A percentile compares a stretch with the other conserved stretches of the same genome.
These are phyloP conservation scores for Arctostaphylos glauca DNA, from an alignment of 148 eudicot genomes.

Conservation along the genomic window DNA sequence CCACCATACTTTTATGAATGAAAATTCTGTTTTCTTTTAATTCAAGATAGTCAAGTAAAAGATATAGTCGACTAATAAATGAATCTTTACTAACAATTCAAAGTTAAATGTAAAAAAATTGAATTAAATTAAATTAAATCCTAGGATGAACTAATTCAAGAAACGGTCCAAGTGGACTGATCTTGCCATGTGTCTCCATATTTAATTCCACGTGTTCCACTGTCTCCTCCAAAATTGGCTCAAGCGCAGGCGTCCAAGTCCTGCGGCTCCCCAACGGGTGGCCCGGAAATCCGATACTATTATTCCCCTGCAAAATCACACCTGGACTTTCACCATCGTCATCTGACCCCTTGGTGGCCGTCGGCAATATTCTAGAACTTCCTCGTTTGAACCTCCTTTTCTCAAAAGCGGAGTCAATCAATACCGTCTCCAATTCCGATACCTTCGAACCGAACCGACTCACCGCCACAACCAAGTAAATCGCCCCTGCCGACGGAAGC, in stretches of 20 bases:
- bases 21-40: too few relatives aligned
- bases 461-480: too few relatives aligned
- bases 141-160: too few relatives aligned
- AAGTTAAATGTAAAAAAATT: too few relatives aligned
- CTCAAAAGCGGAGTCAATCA: slow-evolving; percentile 17
- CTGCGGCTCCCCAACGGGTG: too few relatives aligned
- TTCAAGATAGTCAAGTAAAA: too few relatives aligned
- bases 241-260: slow-evolving; percentile 39
- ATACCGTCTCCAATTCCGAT: slow-evolving; percentile 24
- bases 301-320: slow-evolving; percentile 13
- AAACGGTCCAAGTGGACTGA: neutral
- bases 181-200: neutral
- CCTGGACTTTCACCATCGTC: neutral
- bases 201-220: neutral
- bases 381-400: slow-evolving; percentile 7
- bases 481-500: too few relatives aligned
- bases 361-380: slow-evolving; percentile 34
- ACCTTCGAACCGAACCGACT: slow-evolving; percentile 27
- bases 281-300: slow-evolving; percentile 16
- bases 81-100: too few relatives aligned
- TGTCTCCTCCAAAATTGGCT: slow-evolving; percentile 32
- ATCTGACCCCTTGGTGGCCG: neutral
- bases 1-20: too few relatives aligned
- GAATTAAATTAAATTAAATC: too few relatives aligned
- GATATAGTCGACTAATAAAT: too few relatives aligned